Conservation (phyloP, 306 rosid genomes). For the Ormosia emarginata region DNA sequence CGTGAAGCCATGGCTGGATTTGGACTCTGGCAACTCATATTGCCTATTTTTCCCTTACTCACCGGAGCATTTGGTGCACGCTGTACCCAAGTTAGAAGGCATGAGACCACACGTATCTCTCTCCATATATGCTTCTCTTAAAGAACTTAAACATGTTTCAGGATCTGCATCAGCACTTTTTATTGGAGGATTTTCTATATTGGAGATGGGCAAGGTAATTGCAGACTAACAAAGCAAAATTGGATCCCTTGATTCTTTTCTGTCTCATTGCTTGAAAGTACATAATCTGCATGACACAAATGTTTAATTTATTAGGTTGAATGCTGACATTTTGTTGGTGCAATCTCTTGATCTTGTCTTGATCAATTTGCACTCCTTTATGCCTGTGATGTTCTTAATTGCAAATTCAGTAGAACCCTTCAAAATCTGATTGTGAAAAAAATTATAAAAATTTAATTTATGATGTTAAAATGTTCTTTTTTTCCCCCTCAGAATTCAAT, state of each 20-base stretch:
- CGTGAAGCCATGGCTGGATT: conserved; percentile 85
- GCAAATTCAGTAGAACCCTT: neutral
- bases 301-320: conserved; percentile 16
- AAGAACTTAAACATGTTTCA: conserved; percentile 53
- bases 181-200: conserved; percentile 80
- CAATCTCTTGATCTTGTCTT: neutral
- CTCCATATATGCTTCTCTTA: conserved; percentile 58
- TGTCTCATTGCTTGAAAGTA: neutral
- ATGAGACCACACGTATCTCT: conserved; percentile 67
- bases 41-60: conserved; percentile 91
- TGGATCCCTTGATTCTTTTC: neutral
- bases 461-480: conserved; percentile 11
- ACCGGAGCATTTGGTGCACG: conserved; percentile 82
- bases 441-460: neutral
- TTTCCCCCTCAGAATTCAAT: conserved; percentile 36
- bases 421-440: neutral
- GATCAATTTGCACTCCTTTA: conserved; percentile 13
- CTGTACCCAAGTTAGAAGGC: conserved; percentile 64
- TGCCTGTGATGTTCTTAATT: conserved; percentile 10
- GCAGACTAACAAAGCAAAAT: neutral
- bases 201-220: conserved; percentile 71
- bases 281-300: conserved; percentile 1
- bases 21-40: conserved; percentile 58
- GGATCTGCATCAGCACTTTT: conserved; percentile 85
- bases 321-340: neutral